Evolutionary conservation across 352 stramenopile species (phyloP), one percentile per base, ranked within the genome.

Genomic region (Phytophthora niederhauseri): DNA sequence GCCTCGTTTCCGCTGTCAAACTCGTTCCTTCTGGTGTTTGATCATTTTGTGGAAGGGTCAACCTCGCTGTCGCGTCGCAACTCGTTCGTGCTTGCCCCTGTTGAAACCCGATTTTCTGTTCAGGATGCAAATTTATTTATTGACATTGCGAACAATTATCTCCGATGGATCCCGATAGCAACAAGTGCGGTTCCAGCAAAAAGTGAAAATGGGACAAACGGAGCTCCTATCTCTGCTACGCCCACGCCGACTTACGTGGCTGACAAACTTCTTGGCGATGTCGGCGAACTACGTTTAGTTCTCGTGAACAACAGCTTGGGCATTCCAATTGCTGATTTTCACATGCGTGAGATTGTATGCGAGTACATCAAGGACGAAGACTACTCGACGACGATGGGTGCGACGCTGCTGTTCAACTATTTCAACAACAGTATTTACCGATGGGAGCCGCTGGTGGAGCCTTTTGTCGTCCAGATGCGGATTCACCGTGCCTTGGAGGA

Each of bases 391-490:
- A 89, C 85, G 8, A 68, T 94, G 46, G 89, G 89, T 14, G 86
- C 82, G 5, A 94, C 91, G 17, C 38, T 97, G 53, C 82, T 88
- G 26, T 84, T 94, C 61, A 94, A 95, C 63, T 97, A 95, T 64
- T 97, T 97, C 72, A 97, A 97, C 77, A 97, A 97, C 72, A 95
- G 89, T 56, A 97, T 97, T 61, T 97, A 97, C 57, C 83, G 87
- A 55, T 97, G 89, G 89, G 89, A 97, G 64, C 89, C 89, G 20
- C 70, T 97, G 2, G 75, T 97, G 14, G 89, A 97, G 56, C 89
- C 89, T 19, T 95, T 97, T 52, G 76, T 91, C 19, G 70, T 87
- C 11, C 87, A 97, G 66, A 80, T 95, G 61, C 85, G 85, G 41
- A 77, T 92, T 19, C 81, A 91, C 67, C 83, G 85, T 3, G 77